Base-by-base conservation (phyloP, 768 basidiomycete species). In the Lactarius hatsudake region DNA sequence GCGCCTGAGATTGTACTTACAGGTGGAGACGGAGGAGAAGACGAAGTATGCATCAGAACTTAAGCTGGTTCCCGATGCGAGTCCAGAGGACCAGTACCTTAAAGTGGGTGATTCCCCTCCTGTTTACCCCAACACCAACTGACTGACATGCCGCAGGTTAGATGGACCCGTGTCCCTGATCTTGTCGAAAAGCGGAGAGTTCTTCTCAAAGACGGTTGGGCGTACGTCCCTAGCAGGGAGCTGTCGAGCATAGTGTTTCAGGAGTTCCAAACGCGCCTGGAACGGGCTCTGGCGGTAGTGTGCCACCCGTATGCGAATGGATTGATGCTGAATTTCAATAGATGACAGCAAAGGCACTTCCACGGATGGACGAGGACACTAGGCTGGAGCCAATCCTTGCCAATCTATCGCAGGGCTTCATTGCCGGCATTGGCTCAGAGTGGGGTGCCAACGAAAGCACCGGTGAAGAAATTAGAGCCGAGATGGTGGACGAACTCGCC, bases 111-210 rank as follows among this genome's bases (percentile, higher is more conserved):
- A n/a, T 26, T 15, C 17, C 8, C 9, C 34, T 26, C 56, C 26
- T 55, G 51, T 51, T 56, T 18, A 66, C 43, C 10, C 15, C 63
- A 23, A 40, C 70, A 61, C 30, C 23, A 32, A 40, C 32, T 23
- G 36, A 40, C 10, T 3, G 51, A 15, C 18, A 18, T 54, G 17
- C 32, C 8, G 2, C 58, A 97, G 95, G 95, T 98, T n/a, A 88
- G 85, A 76, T 99, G 97, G 97, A 95, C 90, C 15, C 87, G 89
- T 68, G 96, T 98, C 3, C 93, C 94, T 6, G 94, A 97, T 76
- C 84, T 99, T 1, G 90, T 99, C 9, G 90, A 89, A 67, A 86
- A 83, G 73, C 82, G 96, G 23, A 83, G 82, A 55, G 93, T 98
- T 1, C 86, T 93, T 68, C 79, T 99, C 45, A 83, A 81, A 67